Percentiles rank a stretch among this genome's conserved stretches.
phyloP scores from a whole-genome alignment of 139 green algal genomes.

The Micractinium conductrix region DNA sequence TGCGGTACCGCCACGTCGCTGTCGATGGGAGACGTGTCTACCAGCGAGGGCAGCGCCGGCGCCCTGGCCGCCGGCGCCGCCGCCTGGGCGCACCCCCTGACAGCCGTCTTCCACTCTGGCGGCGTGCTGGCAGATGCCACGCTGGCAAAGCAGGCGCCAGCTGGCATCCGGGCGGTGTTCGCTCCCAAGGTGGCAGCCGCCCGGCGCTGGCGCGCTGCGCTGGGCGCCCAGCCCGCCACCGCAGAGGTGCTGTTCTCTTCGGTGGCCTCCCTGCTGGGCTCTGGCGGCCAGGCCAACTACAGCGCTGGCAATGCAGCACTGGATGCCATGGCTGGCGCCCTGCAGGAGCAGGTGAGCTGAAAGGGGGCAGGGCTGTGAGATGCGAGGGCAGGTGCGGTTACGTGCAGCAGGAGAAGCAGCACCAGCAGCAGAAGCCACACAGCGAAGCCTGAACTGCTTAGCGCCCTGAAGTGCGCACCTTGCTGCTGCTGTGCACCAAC shows the following conservation, averaged over 20 bases:
- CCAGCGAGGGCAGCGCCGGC: not conserved
- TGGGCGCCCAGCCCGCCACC: conserved; percentile 28
- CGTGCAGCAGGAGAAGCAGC: not conserved
- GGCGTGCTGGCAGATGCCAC: conserved; percentile 80
- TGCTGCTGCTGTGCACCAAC: no score
- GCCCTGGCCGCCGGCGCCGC: not conserved
- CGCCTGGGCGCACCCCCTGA: not conserved
- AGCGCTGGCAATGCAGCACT: conserved; percentile 61
- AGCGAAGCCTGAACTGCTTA: not conserved
- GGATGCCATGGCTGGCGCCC: conserved; percentile 36
- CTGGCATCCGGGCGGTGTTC: conserved; percentile 44
- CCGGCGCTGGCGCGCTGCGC: not conserved
- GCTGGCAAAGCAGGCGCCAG: conserved; percentile 59
- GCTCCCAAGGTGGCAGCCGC: conserved; percentile 43
- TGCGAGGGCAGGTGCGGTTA: not conserved
- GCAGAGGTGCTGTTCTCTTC: conserved; percentile 63
- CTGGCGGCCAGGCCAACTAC: conserved; percentile 63
- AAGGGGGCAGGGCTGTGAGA: no score
- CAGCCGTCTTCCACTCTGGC: conserved; percentile 68
- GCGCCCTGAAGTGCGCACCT: not conserved
- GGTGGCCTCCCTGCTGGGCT: conserved; percentile 61
- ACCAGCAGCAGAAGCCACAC: not conserved
- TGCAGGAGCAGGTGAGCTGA: conserved; percentile 1
- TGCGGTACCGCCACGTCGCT: not conserved
- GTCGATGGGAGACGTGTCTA: conserved; percentile 10